Percentiles rank a stretch among this genome's conserved stretches.
phyloP scores from a whole-genome alignment of 768 basidiomycete species.

The Polyporus arcularius region DNA sequence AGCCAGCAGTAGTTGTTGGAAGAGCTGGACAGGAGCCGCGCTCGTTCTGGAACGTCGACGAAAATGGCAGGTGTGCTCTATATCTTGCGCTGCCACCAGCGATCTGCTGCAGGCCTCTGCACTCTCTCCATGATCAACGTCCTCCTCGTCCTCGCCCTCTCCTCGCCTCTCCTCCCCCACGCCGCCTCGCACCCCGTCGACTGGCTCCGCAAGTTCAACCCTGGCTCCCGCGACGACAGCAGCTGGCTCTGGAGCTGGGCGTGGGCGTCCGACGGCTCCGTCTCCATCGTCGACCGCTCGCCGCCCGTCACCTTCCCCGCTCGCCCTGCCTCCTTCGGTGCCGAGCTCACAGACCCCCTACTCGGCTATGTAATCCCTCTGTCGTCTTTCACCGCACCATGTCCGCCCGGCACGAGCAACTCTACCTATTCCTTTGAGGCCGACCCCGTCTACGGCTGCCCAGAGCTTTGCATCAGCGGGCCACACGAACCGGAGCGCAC shows the following conservation, averaged over 20 bases:
- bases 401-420: constrained; percentile 36
- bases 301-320: constrained; percentile 73
- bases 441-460: constrained; percentile 54
- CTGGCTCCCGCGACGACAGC: constrained; percentile 28
- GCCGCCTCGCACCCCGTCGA: constrained; percentile 24
- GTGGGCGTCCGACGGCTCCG: constrained; percentile 45
- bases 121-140: constrained; percentile 21
- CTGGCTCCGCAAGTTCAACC: constrained; percentile 32
- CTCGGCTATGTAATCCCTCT: constrained; percentile 40
- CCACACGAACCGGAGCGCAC: constrained; percentile 55
- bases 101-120: not conserved
- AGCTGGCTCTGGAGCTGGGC: constrained; percentile 42
- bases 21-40: not conserved
- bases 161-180: constrained; percentile 8
- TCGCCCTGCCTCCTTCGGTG: constrained; percentile 75
- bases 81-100: constrained; percentile 11
- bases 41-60: constrained; percentile 9
- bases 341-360: constrained; percentile 57
- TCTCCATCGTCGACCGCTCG: constrained; percentile 75
- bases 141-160: constrained; percentile 17
- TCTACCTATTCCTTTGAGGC: constrained; percentile 23
- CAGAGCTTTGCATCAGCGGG: constrained; percentile 61
- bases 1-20: too few species aligned
- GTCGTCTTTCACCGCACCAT: constrained; percentile 41
- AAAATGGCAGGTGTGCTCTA: constrained; percentile 10